A percentile compares a stretch with the other conserved stretches of the same genome.
Conservation (phyloP, 352 stramenopile genomes). For the Globisporangium canariense region DNA sequence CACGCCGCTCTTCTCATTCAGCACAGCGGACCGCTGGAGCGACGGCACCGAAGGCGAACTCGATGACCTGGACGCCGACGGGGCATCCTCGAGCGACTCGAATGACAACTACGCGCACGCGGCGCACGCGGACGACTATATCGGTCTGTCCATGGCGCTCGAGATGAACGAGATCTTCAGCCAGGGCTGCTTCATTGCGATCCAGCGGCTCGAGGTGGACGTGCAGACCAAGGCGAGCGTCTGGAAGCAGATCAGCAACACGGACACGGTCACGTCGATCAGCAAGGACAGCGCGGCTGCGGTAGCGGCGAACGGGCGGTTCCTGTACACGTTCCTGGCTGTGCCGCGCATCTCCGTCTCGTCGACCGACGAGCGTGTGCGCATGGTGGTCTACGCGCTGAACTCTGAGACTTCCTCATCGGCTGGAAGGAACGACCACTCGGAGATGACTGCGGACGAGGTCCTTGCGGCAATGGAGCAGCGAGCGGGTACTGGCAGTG, state of each 20-base stretch:
- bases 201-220: conserved; percentile 61
- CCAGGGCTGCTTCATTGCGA: conserved; percentile 75
- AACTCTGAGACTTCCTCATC: conserved; percentile 32
- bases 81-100: conserved; percentile 10
- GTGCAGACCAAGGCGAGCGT: conserved; percentile 31
- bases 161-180: conserved; percentile 79
- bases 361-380: conserved; percentile 57
- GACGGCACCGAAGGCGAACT: conserved; percentile 35
- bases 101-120: conserved; percentile 12
- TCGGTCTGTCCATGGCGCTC: conserved; percentile 78
- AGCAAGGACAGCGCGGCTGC: conserved; percentile 38
- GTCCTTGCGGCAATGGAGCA: conserved; percentile 73
- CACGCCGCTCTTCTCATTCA: conserved; percentile 78
- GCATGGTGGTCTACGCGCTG: conserved; percentile 72
- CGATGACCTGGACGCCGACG: conserved; percentile 41
- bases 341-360: conserved; percentile 74
- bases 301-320: conserved; percentile 32
- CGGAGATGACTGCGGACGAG: conserved; percentile 66
- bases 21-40: conserved; percentile 59
- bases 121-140: conserved; percentile 43
- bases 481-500: conserved; percentile 34
- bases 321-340: conserved; percentile 79
- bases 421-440: conserved; percentile 52
- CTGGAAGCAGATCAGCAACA: conserved; percentile 80
- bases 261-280: conserved; percentile 68